Conservation (phyloP, 2,329 filamentous ascomycete species). For the Massarina eburnea region DNA sequence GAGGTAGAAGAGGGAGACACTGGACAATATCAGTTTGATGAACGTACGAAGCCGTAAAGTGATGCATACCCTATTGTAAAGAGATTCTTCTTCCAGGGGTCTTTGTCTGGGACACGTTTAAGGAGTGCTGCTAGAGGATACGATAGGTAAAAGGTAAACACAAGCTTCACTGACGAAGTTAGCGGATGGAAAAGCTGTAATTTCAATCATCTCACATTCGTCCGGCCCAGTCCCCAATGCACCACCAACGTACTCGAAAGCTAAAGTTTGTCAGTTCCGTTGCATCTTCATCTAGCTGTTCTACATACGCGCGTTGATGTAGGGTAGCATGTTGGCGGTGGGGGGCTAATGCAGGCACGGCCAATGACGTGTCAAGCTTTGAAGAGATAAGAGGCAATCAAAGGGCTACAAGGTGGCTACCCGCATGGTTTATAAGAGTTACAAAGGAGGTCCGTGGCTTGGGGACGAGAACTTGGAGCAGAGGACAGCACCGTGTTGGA, state of each 20-base stretch:
- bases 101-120: conserved; percentile 84
- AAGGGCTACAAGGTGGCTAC: conserved; percentile 14
- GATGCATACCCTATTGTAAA: conserved; percentile 73
- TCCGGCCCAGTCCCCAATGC: conserved; percentile 65
- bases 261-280: conserved; percentile 43
- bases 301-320: conserved; percentile 61
- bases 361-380: conserved; percentile 8
- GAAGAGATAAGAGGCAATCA: neutral
- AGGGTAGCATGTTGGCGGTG: conserved; percentile 59
- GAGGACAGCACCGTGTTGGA: neutral
- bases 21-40: conserved; percentile 36
- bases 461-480: neutral
- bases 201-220: conserved; percentile 55
- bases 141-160: conserved; percentile 85
- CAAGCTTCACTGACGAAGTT: conserved; percentile 78
- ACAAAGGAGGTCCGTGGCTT: neutral
- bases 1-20: conserved; percentile 84
- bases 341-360: conserved; percentile 12
- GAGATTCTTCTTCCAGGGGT: conserved; percentile 81
- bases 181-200: neutral
- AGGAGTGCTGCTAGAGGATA: conserved; percentile 87
- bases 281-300: neutral
- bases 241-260: conserved; percentile 61
- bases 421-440: conserved; percentile 12
- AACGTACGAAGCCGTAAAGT: neutral